Base-by-base conservation (phyloP, 2,329 filamentous ascomycete genomes). In the Thelonectria rubi region DNA sequence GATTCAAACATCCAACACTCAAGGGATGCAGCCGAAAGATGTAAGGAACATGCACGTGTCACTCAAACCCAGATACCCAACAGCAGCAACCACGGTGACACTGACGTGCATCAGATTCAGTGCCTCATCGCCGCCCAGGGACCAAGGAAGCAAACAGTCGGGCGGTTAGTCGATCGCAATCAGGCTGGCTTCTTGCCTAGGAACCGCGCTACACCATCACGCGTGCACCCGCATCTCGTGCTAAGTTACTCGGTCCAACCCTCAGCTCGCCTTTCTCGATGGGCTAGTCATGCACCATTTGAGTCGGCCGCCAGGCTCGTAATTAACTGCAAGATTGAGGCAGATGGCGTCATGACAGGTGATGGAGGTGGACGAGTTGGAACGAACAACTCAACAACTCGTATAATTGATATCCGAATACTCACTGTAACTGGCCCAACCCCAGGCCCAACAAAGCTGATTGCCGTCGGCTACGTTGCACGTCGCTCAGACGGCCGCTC, bases 141-240 rank as follows among this genome's bases (percentile, higher is more conserved):
- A 15, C 34, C 8, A 20, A 12, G 37, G 2, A 18, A 43, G 18
- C 40, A 43, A 43, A 6, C 40, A 43, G 11, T 37, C 34, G 26
- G 26, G 26, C 26, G 11, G 15, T 26, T 14, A 20, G 53, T 40
- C 58, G 59, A 62, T 62, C 49, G 37, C 21, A 58, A 46, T 51
- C 52, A 60, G 49, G 58, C 51, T 50, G 46, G 55, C 37, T 51
- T 55, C 40, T 30, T 17, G 42, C 32, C 17, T 43, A 45, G n/a
- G 34, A 45, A 49, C 20, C 46, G 17, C 42, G 32, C 58, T 50
- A 60, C 51, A 32, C 50, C 24, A 42, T 54, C n/a, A 48, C n/a
- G 26, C 50, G 51, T 42, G 42, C 49, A 53, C 32, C 53, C 53
- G 51, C 51, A 45, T 49, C 45, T 55, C 17, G 21, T 55, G 15